These are phyloP conservation scores for Adansonia rubrostipa DNA, from an alignment of 441 rosid species.

Conservation along the genomic window DNA sequence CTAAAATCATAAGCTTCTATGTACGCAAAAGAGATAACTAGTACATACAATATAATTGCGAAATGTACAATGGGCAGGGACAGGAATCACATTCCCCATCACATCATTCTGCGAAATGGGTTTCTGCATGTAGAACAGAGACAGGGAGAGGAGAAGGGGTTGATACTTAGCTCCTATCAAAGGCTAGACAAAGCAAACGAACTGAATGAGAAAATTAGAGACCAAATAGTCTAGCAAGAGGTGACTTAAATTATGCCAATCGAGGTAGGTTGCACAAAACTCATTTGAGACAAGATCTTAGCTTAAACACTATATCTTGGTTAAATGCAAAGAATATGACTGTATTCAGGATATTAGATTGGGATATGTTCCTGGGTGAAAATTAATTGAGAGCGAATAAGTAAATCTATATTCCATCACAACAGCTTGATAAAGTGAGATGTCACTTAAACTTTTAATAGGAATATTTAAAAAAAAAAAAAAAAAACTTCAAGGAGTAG, in stretches of 20 bases:
- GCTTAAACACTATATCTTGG: background rate
- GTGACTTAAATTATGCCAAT: background rate
- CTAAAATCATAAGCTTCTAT: background rate
- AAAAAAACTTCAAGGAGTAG: slow-evolving; percentile 9
- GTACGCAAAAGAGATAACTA: background rate
- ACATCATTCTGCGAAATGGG: background rate
- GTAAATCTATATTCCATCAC: background rate
- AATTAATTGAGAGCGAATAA: background rate
- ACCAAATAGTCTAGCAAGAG: background rate
- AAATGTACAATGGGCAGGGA: background rate
- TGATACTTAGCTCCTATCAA: background rate
- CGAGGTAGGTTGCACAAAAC: background rate
- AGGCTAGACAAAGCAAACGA: background rate
- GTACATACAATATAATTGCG: background rate
- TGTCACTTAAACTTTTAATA: background rate
- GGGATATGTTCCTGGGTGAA: background rate
- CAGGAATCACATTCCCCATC: background rate
- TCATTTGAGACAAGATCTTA: background rate
- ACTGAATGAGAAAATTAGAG: background rate
- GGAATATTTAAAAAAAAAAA: background rate
- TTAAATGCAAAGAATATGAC: background rate
- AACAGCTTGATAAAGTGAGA: background rate
- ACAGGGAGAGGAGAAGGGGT: background rate
- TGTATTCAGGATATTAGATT: background rate
- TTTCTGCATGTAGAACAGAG: background rate